phyloP scores from a whole-genome alignment of 306 rosid species.

The Alnus rubra region DNA sequence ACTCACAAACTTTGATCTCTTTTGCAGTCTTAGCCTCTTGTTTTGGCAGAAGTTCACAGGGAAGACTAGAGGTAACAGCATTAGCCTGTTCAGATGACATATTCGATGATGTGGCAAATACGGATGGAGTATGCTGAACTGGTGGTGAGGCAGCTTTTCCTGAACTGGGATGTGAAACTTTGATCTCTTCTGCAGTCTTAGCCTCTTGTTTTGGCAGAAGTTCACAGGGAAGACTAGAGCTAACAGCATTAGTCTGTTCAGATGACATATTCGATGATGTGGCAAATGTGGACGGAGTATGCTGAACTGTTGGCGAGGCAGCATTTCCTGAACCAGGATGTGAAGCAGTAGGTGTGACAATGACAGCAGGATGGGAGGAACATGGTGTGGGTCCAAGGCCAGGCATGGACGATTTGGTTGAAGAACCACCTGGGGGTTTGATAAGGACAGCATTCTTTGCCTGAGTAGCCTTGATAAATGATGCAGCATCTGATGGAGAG shows the following conservation, averaged over 20 bases:
- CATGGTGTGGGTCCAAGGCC: conserved; percentile 30
- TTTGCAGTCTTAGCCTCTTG: conserved; percentile 41
- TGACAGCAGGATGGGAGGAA: conserved; percentile 39
- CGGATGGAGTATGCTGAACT: conserved; percentile 28
- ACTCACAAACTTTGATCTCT: conserved; percentile 21
- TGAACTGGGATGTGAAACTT: conserved; percentile 22
- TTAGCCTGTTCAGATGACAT: conserved; percentile 33
- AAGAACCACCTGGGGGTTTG: conserved; percentile 44
- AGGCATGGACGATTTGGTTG: conserved; percentile 37
- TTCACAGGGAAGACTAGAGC: conserved; percentile 29
- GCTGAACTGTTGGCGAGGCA: conserved; percentile 26
- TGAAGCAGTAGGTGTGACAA: conserved; percentile 17
- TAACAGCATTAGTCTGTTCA: conserved; percentile 32
- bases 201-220: conserved; percentile 40
- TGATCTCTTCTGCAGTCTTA: conserved; percentile 33
- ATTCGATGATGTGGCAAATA: conserved; percentile 15
- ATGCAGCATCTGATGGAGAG: conserved; percentile 53
- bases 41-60: conserved; percentile 28
- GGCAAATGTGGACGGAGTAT: conserved; percentile 20
- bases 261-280: conserved; percentile 21
- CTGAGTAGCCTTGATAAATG: conserved; percentile 58
- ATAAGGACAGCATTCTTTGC: conserved; percentile 46
- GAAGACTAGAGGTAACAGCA: conserved; percentile 29
- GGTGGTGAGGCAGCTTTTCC: conserved; percentile 32
- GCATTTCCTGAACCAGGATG: conserved; percentile 29